Conservation (phyloP, 441 rosid genomes). For the Bruguiera hainesii region DNA sequence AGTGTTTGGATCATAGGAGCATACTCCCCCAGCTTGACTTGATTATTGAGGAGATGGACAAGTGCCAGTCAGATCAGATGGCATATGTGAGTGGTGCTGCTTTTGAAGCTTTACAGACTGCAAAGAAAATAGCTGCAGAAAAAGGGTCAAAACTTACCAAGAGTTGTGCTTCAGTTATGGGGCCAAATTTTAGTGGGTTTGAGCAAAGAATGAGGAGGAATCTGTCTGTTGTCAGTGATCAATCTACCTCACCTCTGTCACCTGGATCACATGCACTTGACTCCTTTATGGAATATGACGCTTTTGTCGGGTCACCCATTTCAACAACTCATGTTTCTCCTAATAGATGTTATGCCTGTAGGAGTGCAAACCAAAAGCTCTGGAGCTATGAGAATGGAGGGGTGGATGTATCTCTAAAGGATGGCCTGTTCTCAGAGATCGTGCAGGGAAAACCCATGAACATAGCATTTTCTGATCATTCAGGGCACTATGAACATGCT, state of each 20-base stretch:
- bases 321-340: constrained; percentile 46
- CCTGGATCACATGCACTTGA: constrained; percentile 79
- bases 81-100: constrained; percentile 83
- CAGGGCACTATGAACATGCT: constrained; percentile 34
- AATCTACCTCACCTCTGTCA: constrained; percentile 53
- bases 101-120: constrained; percentile 76
- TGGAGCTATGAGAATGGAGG: constrained; percentile 67
- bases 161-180: constrained; percentile 54
- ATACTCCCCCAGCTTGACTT: constrained; percentile 62
- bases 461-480: constrained; percentile 33
- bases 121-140: constrained; percentile 52
- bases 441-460: constrained; percentile 37
- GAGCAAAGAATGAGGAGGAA: constrained; percentile 30
- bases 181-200: constrained; percentile 61
- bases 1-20: constrained; percentile 80
- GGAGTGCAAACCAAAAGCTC: constrained; percentile 65
- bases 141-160: constrained; percentile 50
- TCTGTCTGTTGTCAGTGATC: constrained; percentile 25
- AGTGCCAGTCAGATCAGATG: constrained; percentile 70
- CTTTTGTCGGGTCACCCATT: constrained; percentile 62
- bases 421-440: constrained; percentile 67
- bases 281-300: constrained; percentile 59
- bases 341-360: constrained; percentile 39
- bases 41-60: constrained; percentile 75
- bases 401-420: constrained; percentile 78